Evolutionary conservation across 257 asterid species (phyloP).

Genomic region (Leonotis leonurus): DNA sequence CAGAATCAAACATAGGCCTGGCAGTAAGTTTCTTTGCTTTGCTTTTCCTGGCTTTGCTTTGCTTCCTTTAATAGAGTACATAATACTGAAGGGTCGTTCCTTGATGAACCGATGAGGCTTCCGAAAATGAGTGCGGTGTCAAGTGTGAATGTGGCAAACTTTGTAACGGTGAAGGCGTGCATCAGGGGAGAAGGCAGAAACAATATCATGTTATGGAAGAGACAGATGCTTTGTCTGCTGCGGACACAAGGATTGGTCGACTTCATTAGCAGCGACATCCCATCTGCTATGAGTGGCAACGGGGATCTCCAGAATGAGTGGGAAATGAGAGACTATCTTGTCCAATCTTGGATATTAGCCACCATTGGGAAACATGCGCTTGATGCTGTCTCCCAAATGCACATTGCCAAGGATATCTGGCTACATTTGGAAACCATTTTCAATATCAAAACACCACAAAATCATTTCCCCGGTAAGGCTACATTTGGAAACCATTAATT

Average conservation of each 20-base stretch:
- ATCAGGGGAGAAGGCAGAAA: neutral
- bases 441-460: neutral
- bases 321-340: neutral
- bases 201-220: neutral
- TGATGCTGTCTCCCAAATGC: neutral
- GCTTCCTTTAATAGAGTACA: too few species aligned
- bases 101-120: too few species aligned
- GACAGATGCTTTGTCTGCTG: slow-evolving; percentile 13
- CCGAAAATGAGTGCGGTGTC: too few species aligned
- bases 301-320: neutral
- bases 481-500: neutral
- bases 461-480: too few species aligned
- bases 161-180: neutral
- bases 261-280: neutral
- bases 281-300: neutral
- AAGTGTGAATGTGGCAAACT: too few species aligned
- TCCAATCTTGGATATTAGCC: neutral
- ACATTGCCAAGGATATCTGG: neutral
- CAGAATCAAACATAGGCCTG: too few species aligned
- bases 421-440: neutral
- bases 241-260: slow-evolving; percentile 3
- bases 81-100: too few species aligned
- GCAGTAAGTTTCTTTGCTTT: too few species aligned
- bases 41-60: too few species aligned
- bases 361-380: neutral